Base-by-base conservation (phyloP, 352 stramenopile species). In the Globisporangium nunn region DNA sequence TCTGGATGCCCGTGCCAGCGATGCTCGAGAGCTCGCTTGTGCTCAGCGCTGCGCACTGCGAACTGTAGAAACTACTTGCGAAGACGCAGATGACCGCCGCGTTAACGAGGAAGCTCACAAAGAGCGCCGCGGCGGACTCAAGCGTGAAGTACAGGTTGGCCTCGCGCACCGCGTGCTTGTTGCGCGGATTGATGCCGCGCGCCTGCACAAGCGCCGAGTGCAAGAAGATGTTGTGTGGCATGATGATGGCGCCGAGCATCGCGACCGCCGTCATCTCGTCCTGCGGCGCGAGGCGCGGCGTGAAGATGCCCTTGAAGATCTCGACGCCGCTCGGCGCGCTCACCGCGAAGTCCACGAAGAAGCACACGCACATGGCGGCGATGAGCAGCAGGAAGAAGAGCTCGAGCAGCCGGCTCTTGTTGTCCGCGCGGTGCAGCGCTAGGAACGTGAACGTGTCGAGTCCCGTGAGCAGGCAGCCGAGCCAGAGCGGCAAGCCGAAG, bases 31-130 rank as follows among this genome's bases (percentile, higher is more conserved):
- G 46, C 61, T 75, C 64, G 63, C 86, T 60, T 4, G 59, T 71
- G 52, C 72, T 81, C 31, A 88, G 55, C 17, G 52, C 52, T 0
- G 73, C 78, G 44, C 78, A 88, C 54, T 74, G 58, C 2, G 65
- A 63, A 46, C 75, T 86, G 72, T 94, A 98, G 66, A 98, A 98
- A 2, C 88, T 82, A 47, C 98, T 93, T 3, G 96, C 87, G 47
- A 98, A 98, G 35, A 98, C 96, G 14, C 80, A 70, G 2, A 90
- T 67, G 12, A 98, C 89, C 0, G 93, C 91, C 41, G 97, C 62
- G 58, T 98, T 98, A 66, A 98, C 97, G 53, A 98, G 68, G 44
- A 98, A 98, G 8, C 87, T 96, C 49, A 98, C 82, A 4, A 97
- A 70, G 10, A 98, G 79, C 6, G 95, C 93, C 18, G 95, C 64